Base-by-base conservation (phyloP, 768 basidiomycete genomes). In the Auricularia heimuer region DNA sequence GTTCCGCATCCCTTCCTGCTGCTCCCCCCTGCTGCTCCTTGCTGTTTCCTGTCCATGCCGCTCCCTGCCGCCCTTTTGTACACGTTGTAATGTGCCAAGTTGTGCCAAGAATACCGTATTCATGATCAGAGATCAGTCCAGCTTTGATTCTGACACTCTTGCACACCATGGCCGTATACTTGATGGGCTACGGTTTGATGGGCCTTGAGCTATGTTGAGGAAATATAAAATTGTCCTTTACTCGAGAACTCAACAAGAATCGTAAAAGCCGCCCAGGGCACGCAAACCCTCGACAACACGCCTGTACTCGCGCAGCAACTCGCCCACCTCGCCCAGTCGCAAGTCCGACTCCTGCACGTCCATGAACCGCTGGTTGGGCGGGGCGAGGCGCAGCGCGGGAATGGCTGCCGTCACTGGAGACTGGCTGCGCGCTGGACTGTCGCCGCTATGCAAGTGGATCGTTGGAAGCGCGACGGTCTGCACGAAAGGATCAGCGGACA, bases 261-360 rank as follows among this genome's bases (percentile, higher is more conserved):
- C 68, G n/a, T 62, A 61, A 71, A 88, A 89, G 4, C 86, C 89
- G 21, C 84, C 85, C 62, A 81, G 75, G 24, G 76, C 79, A 34
- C 82, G 76, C 39, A 94, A 76, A 18, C 81, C 85, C 54, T 90
- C 88, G 8, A 86, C 94, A 62, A 97, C 72, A 54, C 88, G 78
- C 68, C 83, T 83, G 74, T 97, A 98, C 68, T 97, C 95, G 37
- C 78, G 76, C 72, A 98, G 76, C 54, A 99, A 78, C 68, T 88
- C 85, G 0, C 80, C 84, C 1, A 98, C 85, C 69, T 99, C 96
- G 0, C 87, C 84, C 33, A 98, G 75, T 63, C 81, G 82, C 63
- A 98, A 74, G 67, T 98, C 96, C 63, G 87, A 89, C 60, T 85
- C 82, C 0, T 82, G 77, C 67, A 87, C 87, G 61, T 89, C 83